Evolutionary conservation across 192 early-diverging fungal genomes (phyloP), one percentile per base, ranked within the genome.

Genomic region (Gryganskiella cystojenkinii): DNA sequence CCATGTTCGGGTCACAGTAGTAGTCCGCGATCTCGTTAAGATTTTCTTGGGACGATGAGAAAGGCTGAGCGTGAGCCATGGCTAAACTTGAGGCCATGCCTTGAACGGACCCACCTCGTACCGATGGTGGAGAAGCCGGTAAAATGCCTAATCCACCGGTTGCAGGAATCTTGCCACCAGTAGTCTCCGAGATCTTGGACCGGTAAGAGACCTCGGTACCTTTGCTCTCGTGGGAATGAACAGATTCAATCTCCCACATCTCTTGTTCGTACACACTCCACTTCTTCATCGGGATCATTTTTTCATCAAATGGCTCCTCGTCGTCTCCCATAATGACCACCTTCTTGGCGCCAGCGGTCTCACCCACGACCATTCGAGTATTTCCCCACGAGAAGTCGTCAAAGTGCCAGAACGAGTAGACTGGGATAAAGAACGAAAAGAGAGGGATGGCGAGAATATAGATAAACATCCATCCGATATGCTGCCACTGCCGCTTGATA

Each of bases 321-420:
- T 93, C 90, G 44, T 92, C 92, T 20, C 85, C 84, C 24, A 86
- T 78, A 70, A 87, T 87, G 28, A 87, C 84, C 19, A 75, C 67
- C 56, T 76, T 80, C 60, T 91, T 89, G 58, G 83, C 87, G 57
- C 84, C 86, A 20, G 83, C 87, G 33, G 88, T 88, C 35, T 92
- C 89, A 43, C 93, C 93, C 2, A 92, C 86, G 0, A 94, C 92
- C 22, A 91, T 87, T 79, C 93, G 92, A 27, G 97, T 99, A 79
- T 98, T 96, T 71, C 97, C 97, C 97, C 97, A 99, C 3, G 93
- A 94, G 74, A 99, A 99, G 71, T 98, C 96, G 68, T 98, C 96
- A 88, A 97, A 95, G 83, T 98, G 95, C 96, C 95, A 97, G 89
- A 99, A 98, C 1, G 96, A 87, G 70, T 99, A 99, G 44, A 98